Conservation (phyloP, 768 basidiomycete species). For the Calocera cornea region DNA sequence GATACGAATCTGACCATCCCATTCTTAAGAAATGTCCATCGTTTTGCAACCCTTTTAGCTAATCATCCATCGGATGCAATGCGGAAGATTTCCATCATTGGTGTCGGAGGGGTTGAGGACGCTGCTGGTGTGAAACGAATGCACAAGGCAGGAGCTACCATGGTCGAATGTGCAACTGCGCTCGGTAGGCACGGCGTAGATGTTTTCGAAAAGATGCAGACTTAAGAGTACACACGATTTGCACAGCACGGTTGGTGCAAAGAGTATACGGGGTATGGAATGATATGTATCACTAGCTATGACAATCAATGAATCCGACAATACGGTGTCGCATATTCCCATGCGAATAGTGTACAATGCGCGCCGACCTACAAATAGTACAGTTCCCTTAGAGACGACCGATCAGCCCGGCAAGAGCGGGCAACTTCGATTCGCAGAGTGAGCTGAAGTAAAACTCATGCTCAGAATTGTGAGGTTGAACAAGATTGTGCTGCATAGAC, state of each 20-base stretch:
- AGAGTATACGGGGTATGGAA: too few relatives aligned
- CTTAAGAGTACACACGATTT: not conserved
- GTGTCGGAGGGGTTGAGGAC: slow-evolving; percentile 69
- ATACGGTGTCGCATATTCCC: too few relatives aligned
- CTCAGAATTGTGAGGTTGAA: slow-evolving; percentile 74
- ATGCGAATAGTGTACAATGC: not conserved
- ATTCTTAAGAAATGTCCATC: slow-evolving; percentile 23
- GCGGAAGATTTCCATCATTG: slow-evolving; percentile 46
- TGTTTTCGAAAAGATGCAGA: slow-evolving; percentile 24
- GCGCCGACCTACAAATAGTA: not conserved
- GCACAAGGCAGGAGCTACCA: slow-evolving; percentile 57
- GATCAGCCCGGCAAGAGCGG: slow-evolving; percentile 20
- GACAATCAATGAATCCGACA: not conserved
- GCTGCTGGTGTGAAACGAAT: slow-evolving; percentile 49
- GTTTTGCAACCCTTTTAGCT: slow-evolving; percentile 42
- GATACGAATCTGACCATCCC: not conserved
- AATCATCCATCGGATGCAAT: slow-evolving; percentile 31
- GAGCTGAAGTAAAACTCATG: slow-evolving; percentile 92
- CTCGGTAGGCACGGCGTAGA: slow-evolving; percentile 32
- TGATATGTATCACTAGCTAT: too few relatives aligned
- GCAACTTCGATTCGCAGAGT: slow-evolving; percentile 53
- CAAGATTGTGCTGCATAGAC: slow-evolving; percentile 51
- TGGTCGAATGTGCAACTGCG: slow-evolving; percentile 51
- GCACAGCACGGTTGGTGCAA: too few relatives aligned
- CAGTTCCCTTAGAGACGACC: not conserved